phyloP scores from a whole-genome alignment of 108 stramenopile genomes.

The Cyclotella baltica region DNA sequence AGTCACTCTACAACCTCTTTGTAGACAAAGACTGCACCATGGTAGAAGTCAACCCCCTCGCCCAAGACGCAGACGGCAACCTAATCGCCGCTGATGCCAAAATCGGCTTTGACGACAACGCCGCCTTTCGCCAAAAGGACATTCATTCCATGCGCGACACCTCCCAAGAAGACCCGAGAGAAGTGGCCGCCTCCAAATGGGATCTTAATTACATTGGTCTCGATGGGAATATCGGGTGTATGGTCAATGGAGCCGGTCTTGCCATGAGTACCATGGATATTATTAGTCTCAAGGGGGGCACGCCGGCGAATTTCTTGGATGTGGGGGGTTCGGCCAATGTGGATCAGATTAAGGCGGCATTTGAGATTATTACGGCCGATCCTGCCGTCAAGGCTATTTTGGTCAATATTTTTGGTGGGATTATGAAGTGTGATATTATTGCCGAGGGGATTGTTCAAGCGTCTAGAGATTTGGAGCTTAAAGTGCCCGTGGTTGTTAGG shows the following conservation, averaged over 20 bases:
- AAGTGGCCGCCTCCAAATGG: constrained; percentile 76
- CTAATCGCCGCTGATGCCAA: constrained; percentile 88
- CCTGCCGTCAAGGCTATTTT: constrained; percentile 72
- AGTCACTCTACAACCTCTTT: constrained; percentile 83
- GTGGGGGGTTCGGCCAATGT: constrained; percentile 70
- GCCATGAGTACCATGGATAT: constrained; percentile 93
- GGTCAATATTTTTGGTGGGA: constrained; percentile 91
- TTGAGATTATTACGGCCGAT: constrained; percentile 61
- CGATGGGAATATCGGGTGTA: constrained; percentile 86
- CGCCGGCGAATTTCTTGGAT: constrained; percentile 87
- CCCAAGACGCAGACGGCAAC: constrained; percentile 77
- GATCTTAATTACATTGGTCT: constrained; percentile 88
- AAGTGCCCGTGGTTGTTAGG: constrained; percentile 79
- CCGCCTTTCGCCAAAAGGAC: constrained; percentile 74
- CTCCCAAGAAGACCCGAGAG: constrained; percentile 85
- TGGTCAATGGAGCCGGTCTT: constrained; percentile 91
- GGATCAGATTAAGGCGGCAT: constrained; percentile 58
- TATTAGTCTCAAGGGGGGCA: constrained; percentile 77
- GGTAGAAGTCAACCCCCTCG: constrained; percentile 90
- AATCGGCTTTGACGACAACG: constrained; percentile 90
- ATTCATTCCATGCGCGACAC: constrained; percentile 70
- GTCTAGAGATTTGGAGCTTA: constrained; percentile 68
- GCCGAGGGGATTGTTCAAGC: constrained; percentile 79
- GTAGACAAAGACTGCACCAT: constrained; percentile 75
- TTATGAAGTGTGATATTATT: constrained; percentile 86